phyloP scores from a whole-genome alignment of 371 early-diverging fungal species.

The Mucor lusitanicus region DNA sequence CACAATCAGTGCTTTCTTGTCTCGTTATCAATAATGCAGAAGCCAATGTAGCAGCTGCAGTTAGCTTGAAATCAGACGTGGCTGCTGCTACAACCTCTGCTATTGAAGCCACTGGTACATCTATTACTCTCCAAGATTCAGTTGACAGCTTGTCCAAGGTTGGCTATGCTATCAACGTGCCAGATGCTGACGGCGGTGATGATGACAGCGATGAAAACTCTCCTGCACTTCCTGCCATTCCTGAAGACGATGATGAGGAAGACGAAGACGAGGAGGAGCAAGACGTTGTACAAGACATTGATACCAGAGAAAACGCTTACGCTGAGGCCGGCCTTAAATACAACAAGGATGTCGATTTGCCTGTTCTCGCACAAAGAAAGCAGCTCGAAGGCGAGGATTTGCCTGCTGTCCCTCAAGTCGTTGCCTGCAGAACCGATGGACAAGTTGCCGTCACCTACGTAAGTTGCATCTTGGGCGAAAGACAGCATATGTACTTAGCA shows the following conservation, averaged over 20 bases:
- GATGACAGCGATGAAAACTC: conserved; percentile 3
- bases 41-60: not conserved
- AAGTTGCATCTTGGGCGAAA: conserved; percentile 11
- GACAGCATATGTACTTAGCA: not conserved
- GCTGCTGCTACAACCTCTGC: not conserved
- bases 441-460: conserved; percentile 64
- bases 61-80: not conserved
- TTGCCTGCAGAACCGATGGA: conserved; percentile 43
- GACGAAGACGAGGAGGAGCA: not conserved
- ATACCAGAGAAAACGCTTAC: not conserved
- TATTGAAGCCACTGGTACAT: not conserved
- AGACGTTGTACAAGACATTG: not conserved
- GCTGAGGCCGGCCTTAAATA: conserved; percentile 2
- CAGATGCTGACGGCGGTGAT: not conserved
- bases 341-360: conserved; percentile 13
- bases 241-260: not conserved
- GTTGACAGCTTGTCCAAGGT: not conserved
- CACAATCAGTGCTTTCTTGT: not conserved
- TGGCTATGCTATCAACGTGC: not conserved
- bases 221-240: not conserved
- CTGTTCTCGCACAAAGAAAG: conserved; percentile 8
- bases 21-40: not conserved
- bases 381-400: not conserved
- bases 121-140: not conserved
- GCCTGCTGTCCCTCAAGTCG: conserved; percentile 15